Percentiles rank a stretch among this genome's conserved stretches.
Conservation (phyloP, 192 early-diverging fungal genomes). For the Entomortierella lignicola region DNA sequence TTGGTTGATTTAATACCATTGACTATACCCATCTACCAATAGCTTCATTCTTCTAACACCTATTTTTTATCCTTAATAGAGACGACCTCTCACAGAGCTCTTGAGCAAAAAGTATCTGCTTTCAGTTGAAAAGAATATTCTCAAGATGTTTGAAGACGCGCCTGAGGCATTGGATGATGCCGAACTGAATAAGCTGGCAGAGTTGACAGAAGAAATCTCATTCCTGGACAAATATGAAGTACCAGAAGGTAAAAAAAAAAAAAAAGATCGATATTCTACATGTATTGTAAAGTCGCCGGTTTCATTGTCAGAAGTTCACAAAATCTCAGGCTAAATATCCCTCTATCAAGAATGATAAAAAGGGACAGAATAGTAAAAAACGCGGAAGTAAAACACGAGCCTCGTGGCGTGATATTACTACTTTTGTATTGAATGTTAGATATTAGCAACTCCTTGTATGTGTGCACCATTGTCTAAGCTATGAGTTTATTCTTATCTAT, state of each 20-base stretch:
- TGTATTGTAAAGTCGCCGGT: too few species aligned
- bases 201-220: constrained; percentile 38
- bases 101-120: constrained; percentile 66
- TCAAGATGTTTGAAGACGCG: constrained; percentile 64
- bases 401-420: too few species aligned
- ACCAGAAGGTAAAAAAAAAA: constrained; percentile 31
- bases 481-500: too few species aligned
- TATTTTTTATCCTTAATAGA: constrained; percentile 50
- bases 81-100: constrained; percentile 63
- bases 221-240: constrained; percentile 44
- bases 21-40: not conserved
- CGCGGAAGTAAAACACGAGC: too few species aligned
- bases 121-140: constrained; percentile 66
- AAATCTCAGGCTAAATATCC: too few species aligned
- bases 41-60: not conserved
- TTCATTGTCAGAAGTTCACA: too few species aligned
- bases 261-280: too few species aligned
- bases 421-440: too few species aligned
- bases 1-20: not conserved
- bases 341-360: too few species aligned
- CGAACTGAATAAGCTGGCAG: constrained; percentile 44
- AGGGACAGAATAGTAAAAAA: too few species aligned
- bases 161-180: constrained; percentile 52
- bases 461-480: too few species aligned
- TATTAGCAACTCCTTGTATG: too few species aligned